Evolutionary conservation across 331 rosid species (phyloP).

Genomic region (Arachis monticola): DNA sequence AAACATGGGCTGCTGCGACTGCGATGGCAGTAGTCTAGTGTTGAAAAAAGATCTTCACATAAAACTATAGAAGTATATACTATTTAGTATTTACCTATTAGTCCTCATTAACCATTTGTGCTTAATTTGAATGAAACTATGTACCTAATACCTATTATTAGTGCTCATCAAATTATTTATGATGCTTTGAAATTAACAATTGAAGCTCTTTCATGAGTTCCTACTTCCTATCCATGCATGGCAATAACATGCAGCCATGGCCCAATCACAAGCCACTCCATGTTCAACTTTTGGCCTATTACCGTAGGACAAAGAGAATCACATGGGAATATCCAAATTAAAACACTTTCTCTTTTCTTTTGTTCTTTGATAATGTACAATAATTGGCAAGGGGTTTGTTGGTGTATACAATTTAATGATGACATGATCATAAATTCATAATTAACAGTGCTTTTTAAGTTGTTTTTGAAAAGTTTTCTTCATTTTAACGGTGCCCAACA

Average conservation of each 20-base stretch:
- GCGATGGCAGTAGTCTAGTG: constrained; percentile 17
- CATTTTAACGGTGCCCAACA: constrained; percentile 14
- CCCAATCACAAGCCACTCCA: constrained; percentile 14
- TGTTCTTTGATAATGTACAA: background rate
- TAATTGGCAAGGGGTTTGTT: background rate
- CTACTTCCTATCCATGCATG: constrained; percentile 6
- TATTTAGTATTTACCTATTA: background rate
- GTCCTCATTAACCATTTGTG: background rate
- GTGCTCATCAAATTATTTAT: background rate
- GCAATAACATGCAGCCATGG: constrained; percentile 8
- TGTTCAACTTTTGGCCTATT: constrained; percentile 24
- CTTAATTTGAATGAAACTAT: constrained; percentile 13
- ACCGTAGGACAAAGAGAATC: constrained; percentile 28
- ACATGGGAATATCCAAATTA: constrained; percentile 27
- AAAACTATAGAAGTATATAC: background rate
- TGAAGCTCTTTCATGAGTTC: background rate
- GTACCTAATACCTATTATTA: too few relatives aligned
- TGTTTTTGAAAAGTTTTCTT: background rate
- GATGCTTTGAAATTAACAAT: constrained; percentile 23
- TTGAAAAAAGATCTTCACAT: background rate
- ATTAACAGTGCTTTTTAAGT: too few relatives aligned
- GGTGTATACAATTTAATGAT: constrained; percentile 21
- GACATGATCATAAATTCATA: constrained; percentile 1
- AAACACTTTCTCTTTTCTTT: background rate
- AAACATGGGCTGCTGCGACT: constrained; percentile 32